Conservation (phyloP, 305 asterid species). For the Plantago coronopus region DNA sequence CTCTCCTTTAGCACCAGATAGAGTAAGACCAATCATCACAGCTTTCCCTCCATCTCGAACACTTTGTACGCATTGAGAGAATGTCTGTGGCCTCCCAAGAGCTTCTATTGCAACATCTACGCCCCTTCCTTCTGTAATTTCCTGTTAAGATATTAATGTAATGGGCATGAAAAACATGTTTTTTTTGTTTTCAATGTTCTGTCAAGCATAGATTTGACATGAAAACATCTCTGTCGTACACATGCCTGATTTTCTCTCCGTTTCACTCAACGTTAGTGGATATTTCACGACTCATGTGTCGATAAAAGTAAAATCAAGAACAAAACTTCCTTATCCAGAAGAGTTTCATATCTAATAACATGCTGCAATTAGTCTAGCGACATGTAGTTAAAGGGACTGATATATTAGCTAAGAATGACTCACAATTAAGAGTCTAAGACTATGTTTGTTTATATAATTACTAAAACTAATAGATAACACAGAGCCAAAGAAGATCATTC, state of each 20-base stretch:
- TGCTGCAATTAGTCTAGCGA: too few species aligned
- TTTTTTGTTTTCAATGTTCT: constrained; percentile 4
- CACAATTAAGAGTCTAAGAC: too few species aligned
- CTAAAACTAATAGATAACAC: too few species aligned
- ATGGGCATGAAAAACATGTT: constrained; percentile 12
- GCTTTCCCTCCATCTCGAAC: constrained; percentile 97
- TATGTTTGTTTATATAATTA: too few species aligned
- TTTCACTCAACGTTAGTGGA: too few species aligned
- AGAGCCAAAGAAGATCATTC: too few species aligned
- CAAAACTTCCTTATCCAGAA: too few species aligned
- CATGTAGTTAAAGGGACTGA: too few species aligned
- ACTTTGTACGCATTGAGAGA: constrained; percentile 78
- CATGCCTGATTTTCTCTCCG: neutral
- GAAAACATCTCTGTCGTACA: neutral
- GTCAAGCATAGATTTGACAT: constrained; percentile 5
- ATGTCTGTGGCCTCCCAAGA: constrained; percentile 76
- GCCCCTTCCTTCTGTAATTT: constrained; percentile 86
- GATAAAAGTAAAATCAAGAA: too few species aligned
- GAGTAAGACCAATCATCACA: constrained; percentile 94
- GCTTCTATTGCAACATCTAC: constrained; percentile 96
- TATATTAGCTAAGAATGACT: too few species aligned
- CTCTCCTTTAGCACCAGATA: constrained; percentile 87
- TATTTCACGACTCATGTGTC: too few species aligned
- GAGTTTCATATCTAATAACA: too few species aligned
- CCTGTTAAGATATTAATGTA: constrained; percentile 44